Percentiles rank a stretch among this genome's conserved stretches.
phyloP scores from a whole-genome alignment of 345 rosid species.

The Ceriops zippeliana region DNA sequence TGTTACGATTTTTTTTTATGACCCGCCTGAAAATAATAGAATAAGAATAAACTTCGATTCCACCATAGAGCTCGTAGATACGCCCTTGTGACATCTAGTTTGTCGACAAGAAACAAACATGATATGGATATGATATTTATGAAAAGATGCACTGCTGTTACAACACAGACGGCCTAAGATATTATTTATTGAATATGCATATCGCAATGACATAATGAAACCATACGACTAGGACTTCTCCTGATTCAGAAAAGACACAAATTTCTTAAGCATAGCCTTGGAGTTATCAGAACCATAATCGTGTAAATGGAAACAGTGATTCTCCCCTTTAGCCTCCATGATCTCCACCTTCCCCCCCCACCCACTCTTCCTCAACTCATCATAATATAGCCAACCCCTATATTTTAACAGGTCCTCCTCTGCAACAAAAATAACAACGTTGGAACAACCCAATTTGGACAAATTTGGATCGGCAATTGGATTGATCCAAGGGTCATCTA shows the following conservation, averaged over 20 bases:
- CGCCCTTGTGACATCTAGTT: no score
- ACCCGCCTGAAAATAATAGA: no score
- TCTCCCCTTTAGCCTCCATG: slow-evolving; percentile 24
- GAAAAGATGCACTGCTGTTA: no score
- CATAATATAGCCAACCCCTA: slow-evolving; percentile 18
- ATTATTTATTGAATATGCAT: no score
- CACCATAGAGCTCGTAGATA: no score
- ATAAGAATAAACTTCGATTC: no score
- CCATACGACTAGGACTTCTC: neutral
- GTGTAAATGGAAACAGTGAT: slow-evolving; percentile 31
- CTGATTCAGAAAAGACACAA: slow-evolving; percentile 4
- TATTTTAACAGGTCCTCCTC: slow-evolving; percentile 18
- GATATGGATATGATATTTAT: no score
- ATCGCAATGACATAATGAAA: no score
- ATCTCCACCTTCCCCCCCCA: slow-evolving; percentile 33
- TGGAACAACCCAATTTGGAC: slow-evolving; percentile 6
- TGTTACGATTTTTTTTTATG: no score
- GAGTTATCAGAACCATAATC: slow-evolving; percentile 21
- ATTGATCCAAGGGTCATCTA: neutral
- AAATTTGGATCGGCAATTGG: slow-evolving; percentile 1
- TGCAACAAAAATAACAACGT: slow-evolving; percentile 22
- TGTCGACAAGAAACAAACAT: no score
- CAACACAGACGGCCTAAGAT: no score
- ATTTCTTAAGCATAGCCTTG: slow-evolving; percentile 12
- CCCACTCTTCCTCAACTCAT: slow-evolving; percentile 26